Evolutionary conservation across 768 basidiomycete genomes (phyloP).

Genomic region (Amanita molliuscula): DNA sequence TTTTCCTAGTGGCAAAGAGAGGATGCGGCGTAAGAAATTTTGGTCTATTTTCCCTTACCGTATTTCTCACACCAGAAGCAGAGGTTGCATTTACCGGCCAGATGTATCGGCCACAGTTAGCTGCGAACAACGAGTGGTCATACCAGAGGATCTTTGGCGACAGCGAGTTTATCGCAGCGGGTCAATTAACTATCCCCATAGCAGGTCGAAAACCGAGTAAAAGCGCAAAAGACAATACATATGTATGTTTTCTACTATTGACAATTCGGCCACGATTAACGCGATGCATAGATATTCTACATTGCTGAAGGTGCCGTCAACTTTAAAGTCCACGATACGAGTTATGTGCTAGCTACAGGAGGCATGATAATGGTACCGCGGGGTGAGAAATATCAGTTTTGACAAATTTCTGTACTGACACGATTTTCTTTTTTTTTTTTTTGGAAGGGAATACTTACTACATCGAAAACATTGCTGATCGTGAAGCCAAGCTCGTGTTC

Average conservation of each 20-base stretch:
- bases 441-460: conserved; percentile 79
- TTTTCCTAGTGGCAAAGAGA: conserved; percentile 50
- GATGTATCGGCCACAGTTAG: conserved; percentile 51
- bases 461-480: conserved; percentile 78
- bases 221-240: conserved; percentile 83
- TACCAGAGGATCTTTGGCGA: conserved; percentile 93
- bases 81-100: conserved; percentile 72
- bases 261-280: neutral
- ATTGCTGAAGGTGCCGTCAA: conserved; percentile 85
- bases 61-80: conserved; percentile 18
- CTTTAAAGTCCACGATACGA: conserved; percentile 72
- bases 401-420: neutral
- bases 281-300: conserved; percentile 33
- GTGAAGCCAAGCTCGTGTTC: conserved; percentile 82
- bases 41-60: conserved; percentile 3
- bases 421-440: neutral
- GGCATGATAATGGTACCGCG: conserved; percentile 87
- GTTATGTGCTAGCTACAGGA: conserved; percentile 68
- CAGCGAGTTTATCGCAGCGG: conserved; percentile 84
- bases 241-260: conserved; percentile 13
- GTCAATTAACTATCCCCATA: conserved; percentile 75
- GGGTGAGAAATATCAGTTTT: conserved; percentile 35
- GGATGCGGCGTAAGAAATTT: conserved; percentile 54
- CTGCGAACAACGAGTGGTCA: conserved; percentile 59
- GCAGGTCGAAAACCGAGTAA: conserved; percentile 79